Conservation (phyloP, 352 stramenopile genomes). For the Phytopythium montanum region DNA sequence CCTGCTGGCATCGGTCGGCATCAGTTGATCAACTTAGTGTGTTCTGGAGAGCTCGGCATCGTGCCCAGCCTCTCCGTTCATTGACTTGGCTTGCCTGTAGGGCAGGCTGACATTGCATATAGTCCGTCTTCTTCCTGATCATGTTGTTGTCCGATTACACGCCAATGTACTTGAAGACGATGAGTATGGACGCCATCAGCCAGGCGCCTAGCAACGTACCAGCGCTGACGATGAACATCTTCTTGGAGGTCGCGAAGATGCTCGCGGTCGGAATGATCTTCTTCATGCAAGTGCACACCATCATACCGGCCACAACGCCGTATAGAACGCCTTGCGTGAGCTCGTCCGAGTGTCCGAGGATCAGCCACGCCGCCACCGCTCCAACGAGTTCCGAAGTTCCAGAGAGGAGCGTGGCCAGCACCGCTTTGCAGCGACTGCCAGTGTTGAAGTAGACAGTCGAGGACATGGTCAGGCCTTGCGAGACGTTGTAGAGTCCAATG, state of each 20-base stretch:
- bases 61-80: neutral
- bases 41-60: neutral
- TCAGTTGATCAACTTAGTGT: neutral
- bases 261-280: constrained; percentile 90
- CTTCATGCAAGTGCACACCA: constrained; percentile 90
- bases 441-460: constrained; percentile 97
- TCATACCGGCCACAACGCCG: constrained; percentile 92
- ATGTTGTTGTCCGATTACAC: constrained; percentile 18
- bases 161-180: constrained; percentile 76
- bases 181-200: constrained; percentile 88
- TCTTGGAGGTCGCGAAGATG: constrained; percentile 80
- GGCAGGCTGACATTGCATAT: neutral
- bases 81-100: neutral
- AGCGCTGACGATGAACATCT: constrained; percentile 64
- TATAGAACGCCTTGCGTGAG: constrained; percentile 87
- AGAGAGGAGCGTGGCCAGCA: constrained; percentile 90
- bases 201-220: constrained; percentile 81
- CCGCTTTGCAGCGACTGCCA: constrained; percentile 90
- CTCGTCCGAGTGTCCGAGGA: constrained; percentile 75
- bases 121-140: neutral
- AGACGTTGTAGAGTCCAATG: constrained; percentile 97
- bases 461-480: constrained; percentile 93
- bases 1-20: neutral
- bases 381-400: constrained; percentile 87
- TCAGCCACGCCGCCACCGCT: constrained; percentile 81